Evolutionary conservation across 2,329 filamentous ascomycete genomes (phyloP).

Genomic region (Epichloe uncinata): DNA sequence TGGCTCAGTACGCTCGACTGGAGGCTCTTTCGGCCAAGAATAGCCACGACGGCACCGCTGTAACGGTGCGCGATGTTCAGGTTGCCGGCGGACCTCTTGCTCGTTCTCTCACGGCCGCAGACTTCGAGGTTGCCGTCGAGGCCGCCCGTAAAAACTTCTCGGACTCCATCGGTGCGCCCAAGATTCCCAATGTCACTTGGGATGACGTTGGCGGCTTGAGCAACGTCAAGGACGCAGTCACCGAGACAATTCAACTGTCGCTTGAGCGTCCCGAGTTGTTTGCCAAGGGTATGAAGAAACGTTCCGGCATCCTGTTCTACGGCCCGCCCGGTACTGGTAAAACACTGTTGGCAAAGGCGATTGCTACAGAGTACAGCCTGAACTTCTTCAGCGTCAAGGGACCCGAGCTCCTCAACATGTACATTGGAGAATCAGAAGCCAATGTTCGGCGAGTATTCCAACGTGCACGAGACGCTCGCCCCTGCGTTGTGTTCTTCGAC

Average conservation of each 20-base stretch:
- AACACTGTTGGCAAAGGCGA: constrained; percentile 83
- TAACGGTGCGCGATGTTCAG: constrained; percentile 72
- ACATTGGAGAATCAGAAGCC: constrained; percentile 86
- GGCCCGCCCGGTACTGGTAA: constrained; percentile 86
- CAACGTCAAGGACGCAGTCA: constrained; percentile 93
- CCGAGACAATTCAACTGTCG: constrained; percentile 90
- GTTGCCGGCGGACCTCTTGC: constrained; percentile 73
- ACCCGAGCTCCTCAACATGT: constrained; percentile 88
- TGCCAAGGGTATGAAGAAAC: constrained; percentile 95
- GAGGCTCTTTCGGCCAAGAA: constrained; percentile 51
- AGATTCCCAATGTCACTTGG: constrained; percentile 96
- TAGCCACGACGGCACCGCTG: constrained; percentile 21
- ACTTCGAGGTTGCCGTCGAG: constrained; percentile 89
- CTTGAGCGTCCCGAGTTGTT: constrained; percentile 87
- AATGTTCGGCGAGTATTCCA: constrained; percentile 86
- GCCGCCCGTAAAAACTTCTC: constrained; percentile 96
- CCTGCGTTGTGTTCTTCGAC: constrained; percentile 88
- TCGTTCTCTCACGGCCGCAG: constrained; percentile 63
- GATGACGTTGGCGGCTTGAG: constrained; percentile 86
- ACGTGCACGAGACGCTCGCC: constrained; percentile 69
- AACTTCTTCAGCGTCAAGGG: constrained; percentile 95
- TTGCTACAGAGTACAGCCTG: constrained; percentile 83
- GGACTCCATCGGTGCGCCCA: constrained; percentile 90
- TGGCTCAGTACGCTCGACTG: constrained; percentile 63
- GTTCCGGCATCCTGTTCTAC: constrained; percentile 85